These are phyloP conservation scores for Boletus rex-veris DNA, from an alignment of 768 basidiomycete species.

Conservation along the genomic window DNA sequence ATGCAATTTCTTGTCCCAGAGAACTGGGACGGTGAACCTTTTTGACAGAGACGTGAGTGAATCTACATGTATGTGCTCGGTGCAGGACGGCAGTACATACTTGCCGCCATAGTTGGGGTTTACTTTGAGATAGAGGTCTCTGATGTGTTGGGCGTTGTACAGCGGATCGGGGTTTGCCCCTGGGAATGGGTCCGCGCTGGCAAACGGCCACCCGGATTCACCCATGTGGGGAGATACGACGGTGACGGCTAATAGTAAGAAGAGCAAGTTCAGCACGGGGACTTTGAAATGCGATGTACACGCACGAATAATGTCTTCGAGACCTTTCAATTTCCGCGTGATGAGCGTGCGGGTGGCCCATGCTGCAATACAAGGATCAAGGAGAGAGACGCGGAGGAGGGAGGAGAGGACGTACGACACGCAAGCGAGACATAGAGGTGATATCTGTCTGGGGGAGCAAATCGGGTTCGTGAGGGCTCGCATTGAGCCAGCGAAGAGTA, in stretches of 20 bases:
- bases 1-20: conserved; percentile 88
- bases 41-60: neutral
- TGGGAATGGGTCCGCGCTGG: conserved; percentile 61
- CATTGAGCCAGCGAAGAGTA: neutral
- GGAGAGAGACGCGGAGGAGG: no score
- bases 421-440: conserved; percentile 87
- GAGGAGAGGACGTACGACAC: conserved; percentile 56
- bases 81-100: conserved; percentile 33
- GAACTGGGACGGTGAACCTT: conserved; percentile 82
- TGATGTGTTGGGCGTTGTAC: conserved; percentile 64
- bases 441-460: conserved; percentile 62
- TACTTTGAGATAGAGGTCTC: conserved; percentile 80
- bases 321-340: conserved; percentile 84
- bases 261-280: neutral
- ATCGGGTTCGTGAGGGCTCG: neutral
- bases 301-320: conserved; percentile 80
- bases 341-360: conserved; percentile 95
- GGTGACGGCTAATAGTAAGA: conserved; percentile 54
- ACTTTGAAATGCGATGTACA: conserved; percentile 4
- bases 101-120: conserved; percentile 70
- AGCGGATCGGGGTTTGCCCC: conserved; percentile 75
- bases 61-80: no score
- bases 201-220: conserved; percentile 83
- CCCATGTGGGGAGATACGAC: conserved; percentile 88
- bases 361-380: conserved; percentile 40